Evolutionary conservation across 2,329 filamentous ascomycete genomes (phyloP), one percentile per base, ranked within the genome.

Genomic region (Pseudocercospora pini-densiflorae): DNA sequence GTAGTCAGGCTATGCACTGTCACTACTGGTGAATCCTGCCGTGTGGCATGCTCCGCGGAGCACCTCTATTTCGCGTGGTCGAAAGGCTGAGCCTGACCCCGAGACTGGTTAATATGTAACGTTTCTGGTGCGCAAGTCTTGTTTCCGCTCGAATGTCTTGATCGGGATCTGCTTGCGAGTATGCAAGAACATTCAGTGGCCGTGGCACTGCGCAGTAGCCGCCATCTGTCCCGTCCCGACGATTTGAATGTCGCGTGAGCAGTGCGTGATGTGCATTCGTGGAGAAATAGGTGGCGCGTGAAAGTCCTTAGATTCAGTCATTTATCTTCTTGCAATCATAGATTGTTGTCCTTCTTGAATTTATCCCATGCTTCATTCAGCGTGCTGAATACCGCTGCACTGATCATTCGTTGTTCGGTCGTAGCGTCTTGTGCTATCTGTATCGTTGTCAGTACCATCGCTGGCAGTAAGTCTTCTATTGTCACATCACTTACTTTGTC

Each of bases 401-500:
- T 87, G 69, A 90, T 87, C 88, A 90, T 90, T 63, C 82, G 83
- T 76, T 90, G 88, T 73, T 90, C 88, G 0, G 87, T 89, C 2
- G 87, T 89, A n/a, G 88, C 88, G 61, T 81, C 81, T 67, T 86
- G 87, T 4, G 88, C 80, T 60, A 90, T 87, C 88, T 88, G 64
- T 29, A 19, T 54, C 1, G 10, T 29, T 29, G 62, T 73, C 60
- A 71, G 63, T 60, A 65, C 43, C 24, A 33, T 21, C 16, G 21
- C 4, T 33, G 24, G 40, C 33, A 57, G 33, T 36, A 8, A 54
- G 51, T 31, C 4, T 8, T 12, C 31, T 21, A 55, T 2, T 27
- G 12, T 33, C 51, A 9, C 2, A 16, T 53, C n/a, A 66, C 88
- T 80, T 85, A 97, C 95, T 90, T 99, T 99, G 79, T 99, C 95